Base-by-base conservation (phyloP, 192 early-diverging fungal genomes). In the Funneliformis geosporum region DNA sequence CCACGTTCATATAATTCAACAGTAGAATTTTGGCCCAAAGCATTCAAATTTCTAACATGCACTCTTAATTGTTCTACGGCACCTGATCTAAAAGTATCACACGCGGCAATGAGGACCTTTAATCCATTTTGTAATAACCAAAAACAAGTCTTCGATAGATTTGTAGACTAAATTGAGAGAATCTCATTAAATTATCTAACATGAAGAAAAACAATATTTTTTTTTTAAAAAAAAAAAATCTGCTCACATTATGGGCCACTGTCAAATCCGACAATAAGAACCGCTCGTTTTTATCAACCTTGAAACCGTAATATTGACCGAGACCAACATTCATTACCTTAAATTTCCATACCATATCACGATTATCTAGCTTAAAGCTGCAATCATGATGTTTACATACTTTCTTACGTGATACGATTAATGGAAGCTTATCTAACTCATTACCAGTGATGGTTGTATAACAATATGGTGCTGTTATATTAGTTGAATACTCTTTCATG, bases 11-110 rank as follows among this genome's bases (percentile, higher is more conserved):
- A 98, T 39, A 98, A 83, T 79, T 97, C 95, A 28, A 98, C 94
- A 9, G 83, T 75, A 5, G 84, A 85, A 23, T 86, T 85, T 79
- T 86, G 83, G 12, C 90, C 90, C 62, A 98, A 87, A n/a, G 92
- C 91, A 14, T 88, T 89, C 79, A 98, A 82, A 80, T 97, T 98
- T 46, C 95, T 86, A 40, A 88, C 94, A 81, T 98, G 97, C 7
- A 96, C 95, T 40, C 93, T 90, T 11, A 98, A 85, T 82, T 98
- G 97, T 82, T 98, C 97, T 18, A 98, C 97, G 3, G 97, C 97
- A 60, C 97, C 97, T 42, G 92, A 92, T 46, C 97, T 89, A 89
- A 98, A 98, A 8, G 97, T 98, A 85, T 98, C 97, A 83, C 97
- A 96, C 18, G 95, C 97, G 33, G 96, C 97, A 83, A 98, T 96